These are phyloP conservation scores for Talaromyces sp. DNA, from an alignment of 2,329 filamentous ascomycete genomes.

Conservation along the genomic window DNA sequence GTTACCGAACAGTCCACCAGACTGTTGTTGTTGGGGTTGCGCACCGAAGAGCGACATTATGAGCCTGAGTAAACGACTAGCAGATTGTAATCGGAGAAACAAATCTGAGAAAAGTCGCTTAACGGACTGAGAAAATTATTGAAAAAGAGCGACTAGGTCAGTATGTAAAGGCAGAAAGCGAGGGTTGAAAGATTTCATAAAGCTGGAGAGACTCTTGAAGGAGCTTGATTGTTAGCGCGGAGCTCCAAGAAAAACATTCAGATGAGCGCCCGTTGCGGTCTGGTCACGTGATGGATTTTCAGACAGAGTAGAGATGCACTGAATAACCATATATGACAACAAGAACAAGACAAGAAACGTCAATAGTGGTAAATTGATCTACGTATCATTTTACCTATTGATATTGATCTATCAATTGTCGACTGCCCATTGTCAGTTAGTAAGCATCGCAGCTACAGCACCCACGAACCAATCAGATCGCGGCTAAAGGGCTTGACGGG, in stretches of 20 bases:
- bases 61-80: background rate
- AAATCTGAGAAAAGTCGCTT: background rate
- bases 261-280: background rate
- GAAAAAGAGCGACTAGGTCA: constrained; percentile 14
- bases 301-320: background rate
- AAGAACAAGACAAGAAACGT: background rate
- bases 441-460: constrained; percentile 18
- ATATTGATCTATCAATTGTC: background rate
- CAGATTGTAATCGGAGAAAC: background rate
- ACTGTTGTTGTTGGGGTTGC: constrained; percentile 23
- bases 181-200: background rate
- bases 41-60: constrained; percentile 41
- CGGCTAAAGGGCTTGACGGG: constrained; percentile 33
- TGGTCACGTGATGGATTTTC: constrained; percentile 11
- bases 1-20: constrained; percentile 30
- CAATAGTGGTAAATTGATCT: no score
- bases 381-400: no score
- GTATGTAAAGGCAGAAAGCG: constrained; percentile 1
- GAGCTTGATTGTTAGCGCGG: constrained; percentile 11
- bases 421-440: constrained; percentile 8
- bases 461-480: constrained; percentile 33
- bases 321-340: background rate
- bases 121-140: background rate
- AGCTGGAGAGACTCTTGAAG: background rate
- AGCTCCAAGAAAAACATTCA: constrained; percentile 17